These are phyloP conservation scores for Fusarium xyrophilum DNA, from an alignment of 2,329 filamentous ascomycete species.

Conservation along the genomic window DNA sequence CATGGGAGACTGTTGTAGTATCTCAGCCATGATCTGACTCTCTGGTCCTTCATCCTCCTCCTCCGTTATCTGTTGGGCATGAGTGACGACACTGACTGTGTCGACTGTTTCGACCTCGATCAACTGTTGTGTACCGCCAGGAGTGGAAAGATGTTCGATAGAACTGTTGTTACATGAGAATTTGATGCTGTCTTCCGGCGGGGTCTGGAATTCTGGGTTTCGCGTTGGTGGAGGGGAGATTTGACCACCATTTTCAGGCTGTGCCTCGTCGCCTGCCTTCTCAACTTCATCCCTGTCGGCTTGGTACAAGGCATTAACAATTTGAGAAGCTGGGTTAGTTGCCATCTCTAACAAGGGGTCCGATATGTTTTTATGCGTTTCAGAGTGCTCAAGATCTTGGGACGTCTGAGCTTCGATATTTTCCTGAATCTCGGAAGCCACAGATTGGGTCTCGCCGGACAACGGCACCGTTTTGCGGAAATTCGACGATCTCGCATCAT, in stretches of 20 bases:
- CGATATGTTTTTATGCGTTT: constrained; percentile 28
- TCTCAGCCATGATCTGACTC: constrained; percentile 44
- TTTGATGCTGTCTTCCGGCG: constrained; percentile 14
- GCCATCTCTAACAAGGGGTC: constrained; percentile 10
- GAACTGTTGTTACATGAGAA: constrained; percentile 17
- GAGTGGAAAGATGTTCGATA: constrained; percentile 32
- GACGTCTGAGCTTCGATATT: neutral
- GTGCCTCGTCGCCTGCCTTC: constrained; percentile 10
- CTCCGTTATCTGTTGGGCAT: constrained; percentile 21
- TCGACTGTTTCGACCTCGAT: constrained; percentile 28
- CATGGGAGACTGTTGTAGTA: constrained; percentile 39
- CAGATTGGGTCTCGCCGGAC: neutral
- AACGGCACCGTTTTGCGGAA: constrained; percentile 1
- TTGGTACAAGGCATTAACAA: neutral
- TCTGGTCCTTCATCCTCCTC: constrained; percentile 36
- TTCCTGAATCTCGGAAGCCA: neutral
- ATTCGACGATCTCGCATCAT: constrained; percentile 5
- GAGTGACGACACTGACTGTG: constrained; percentile 9
- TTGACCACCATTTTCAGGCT: constrained; percentile 23
- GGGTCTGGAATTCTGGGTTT: constrained; percentile 15
- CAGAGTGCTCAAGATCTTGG: constrained; percentile 4
- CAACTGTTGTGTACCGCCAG: constrained; percentile 32
- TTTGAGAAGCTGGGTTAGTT: constrained; percentile 1
- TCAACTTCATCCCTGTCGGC: neutral
- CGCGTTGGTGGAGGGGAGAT: constrained; percentile 38